These are phyloP conservation scores for Escovopsis sp. DNA, from an alignment of 2,329 filamentous ascomycete species.

Conservation along the genomic window DNA sequence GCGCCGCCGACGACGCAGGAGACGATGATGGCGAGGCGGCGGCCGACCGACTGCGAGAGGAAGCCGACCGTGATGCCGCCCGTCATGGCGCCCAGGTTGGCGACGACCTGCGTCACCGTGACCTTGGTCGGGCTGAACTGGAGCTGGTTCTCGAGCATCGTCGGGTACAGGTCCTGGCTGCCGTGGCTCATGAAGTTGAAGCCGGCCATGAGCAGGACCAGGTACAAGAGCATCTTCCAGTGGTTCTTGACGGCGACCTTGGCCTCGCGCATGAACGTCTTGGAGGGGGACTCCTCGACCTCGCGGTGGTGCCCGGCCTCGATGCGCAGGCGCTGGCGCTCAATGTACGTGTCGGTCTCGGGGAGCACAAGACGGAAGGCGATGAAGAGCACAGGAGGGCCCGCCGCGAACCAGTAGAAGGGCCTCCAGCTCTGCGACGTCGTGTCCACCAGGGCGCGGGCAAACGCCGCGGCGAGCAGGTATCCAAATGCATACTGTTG, in stretches of 20 bases:
- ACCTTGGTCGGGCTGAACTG: conserved; percentile 36
- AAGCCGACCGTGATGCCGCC: conserved; percentile 56
- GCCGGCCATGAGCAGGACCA: conserved; percentile 75
- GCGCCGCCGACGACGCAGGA: conserved; percentile 54
- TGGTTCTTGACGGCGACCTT: conserved; percentile 64
- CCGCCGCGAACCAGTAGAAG: conserved; percentile 78
- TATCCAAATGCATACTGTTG: conserved; percentile 47
- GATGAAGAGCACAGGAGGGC: conserved; percentile 69
- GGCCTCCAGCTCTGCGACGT: conserved; percentile 71
- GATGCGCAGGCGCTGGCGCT: conserved; percentile 48
- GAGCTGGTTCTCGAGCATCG: conserved; percentile 42
- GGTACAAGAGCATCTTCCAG: conserved; percentile 66
- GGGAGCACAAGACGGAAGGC: conserved; percentile 60
- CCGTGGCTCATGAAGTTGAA: conserved; percentile 89
- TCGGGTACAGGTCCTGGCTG: conserved; percentile 47
- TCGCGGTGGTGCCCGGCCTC: conserved; percentile 12
- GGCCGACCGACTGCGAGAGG: conserved; percentile 52
- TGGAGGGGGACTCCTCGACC: conserved; percentile 25
- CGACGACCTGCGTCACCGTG: conserved; percentile 57
- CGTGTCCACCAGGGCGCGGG: conserved; percentile 55
- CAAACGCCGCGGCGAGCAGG: conserved; percentile 41
- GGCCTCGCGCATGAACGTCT: conserved; percentile 56
- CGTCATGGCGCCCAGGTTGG: conserved; percentile 53
- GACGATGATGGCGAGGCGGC: conserved; percentile 51
- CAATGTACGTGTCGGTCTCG: conserved; percentile 59